phyloP scores from a whole-genome alignment of 2,329 filamentous ascomycete genomes.

The Phaeosphaeriaceae sp. region DNA sequence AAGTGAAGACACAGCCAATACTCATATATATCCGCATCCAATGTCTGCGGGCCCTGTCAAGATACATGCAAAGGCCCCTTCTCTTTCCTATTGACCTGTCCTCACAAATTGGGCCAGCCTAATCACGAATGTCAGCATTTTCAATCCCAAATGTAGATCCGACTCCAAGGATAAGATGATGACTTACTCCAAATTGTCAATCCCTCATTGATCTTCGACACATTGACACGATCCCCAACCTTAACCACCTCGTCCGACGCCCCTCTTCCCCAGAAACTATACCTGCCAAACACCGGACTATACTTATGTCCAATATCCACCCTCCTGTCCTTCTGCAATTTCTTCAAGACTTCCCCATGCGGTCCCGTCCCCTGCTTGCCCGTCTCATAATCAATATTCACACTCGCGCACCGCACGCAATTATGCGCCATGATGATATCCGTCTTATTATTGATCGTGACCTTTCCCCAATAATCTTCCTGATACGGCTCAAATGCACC shows the following conservation, averaged over 20 bases:
- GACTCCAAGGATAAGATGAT: background rate
- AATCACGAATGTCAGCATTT: background rate
- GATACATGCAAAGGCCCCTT: background rate
- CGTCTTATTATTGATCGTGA: constrained; percentile 41
- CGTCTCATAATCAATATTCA: constrained; percentile 58
- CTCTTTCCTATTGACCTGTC: background rate
- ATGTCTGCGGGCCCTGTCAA: too few relatives aligned
- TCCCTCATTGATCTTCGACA: constrained; percentile 49
- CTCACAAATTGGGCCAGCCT: background rate
- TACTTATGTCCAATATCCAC: constrained; percentile 56
- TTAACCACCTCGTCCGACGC: constrained; percentile 21
- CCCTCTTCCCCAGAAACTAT: constrained; percentile 49
- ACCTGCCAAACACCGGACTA: constrained; percentile 57
- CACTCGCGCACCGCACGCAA: constrained; percentile 54
- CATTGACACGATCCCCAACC: constrained; percentile 54
- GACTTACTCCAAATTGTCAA: constrained; percentile 53
- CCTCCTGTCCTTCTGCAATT: constrained; percentile 53
- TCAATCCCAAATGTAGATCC: background rate
- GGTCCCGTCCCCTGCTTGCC: constrained; percentile 49
- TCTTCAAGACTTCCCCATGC: constrained; percentile 53
- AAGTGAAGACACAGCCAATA: too few relatives aligned
- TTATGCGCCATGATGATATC: constrained; percentile 53
- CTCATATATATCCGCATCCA: too few relatives aligned
- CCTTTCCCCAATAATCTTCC: constrained; percentile 56
- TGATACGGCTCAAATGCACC: constrained; percentile 52